Evolutionary conservation across 2,329 filamentous ascomycete genomes (phyloP).

Genomic region (Pseudogymnoascus sp.): DNA sequence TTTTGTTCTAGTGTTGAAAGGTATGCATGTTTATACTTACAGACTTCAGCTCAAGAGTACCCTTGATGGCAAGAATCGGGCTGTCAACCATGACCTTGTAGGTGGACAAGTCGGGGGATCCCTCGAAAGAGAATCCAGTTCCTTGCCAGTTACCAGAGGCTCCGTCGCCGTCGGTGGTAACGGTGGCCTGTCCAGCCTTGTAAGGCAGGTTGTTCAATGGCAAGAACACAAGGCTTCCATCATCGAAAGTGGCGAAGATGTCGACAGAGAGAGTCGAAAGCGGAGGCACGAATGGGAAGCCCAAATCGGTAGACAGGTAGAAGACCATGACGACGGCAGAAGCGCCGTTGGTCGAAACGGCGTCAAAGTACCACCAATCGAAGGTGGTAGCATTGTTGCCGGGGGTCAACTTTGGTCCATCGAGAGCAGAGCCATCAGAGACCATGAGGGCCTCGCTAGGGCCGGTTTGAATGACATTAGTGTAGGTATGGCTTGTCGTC

Average conservation of each 20-base stretch:
- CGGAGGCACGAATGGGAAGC: constrained; percentile 30
- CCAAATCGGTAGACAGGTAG: constrained; percentile 24
- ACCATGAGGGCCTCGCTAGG: background rate
- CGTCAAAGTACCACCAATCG: constrained; percentile 37
- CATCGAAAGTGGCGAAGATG: constrained; percentile 12
- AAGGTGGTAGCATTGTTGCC: constrained; percentile 20
- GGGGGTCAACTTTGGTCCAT: constrained; percentile 18
- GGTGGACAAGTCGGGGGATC: constrained; percentile 12
- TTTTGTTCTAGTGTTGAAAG: background rate
- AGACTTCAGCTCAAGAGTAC: constrained; percentile 14
- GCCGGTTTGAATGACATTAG: background rate
- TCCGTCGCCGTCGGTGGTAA: constrained; percentile 13
- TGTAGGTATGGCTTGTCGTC: background rate
- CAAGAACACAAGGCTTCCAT: constrained; percentile 12
- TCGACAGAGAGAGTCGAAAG: constrained; percentile 11
- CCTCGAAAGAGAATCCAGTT: constrained; percentile 14
- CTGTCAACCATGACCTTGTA: constrained; percentile 16
- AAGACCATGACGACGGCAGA: constrained; percentile 29
- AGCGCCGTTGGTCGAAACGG: constrained; percentile 24
- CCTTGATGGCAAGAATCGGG: constrained; percentile 14
- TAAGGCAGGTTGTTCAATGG: constrained; percentile 3
- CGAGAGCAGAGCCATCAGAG: constrained; percentile 9
- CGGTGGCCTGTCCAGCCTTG: background rate
- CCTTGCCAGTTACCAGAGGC: constrained; percentile 14
- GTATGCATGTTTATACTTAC: background rate